Percentiles rank a stretch among this genome's conserved stretches.
Conservation (phyloP, 2,329 filamentous ascomycete species). For the Monosporascus sp. region DNA sequence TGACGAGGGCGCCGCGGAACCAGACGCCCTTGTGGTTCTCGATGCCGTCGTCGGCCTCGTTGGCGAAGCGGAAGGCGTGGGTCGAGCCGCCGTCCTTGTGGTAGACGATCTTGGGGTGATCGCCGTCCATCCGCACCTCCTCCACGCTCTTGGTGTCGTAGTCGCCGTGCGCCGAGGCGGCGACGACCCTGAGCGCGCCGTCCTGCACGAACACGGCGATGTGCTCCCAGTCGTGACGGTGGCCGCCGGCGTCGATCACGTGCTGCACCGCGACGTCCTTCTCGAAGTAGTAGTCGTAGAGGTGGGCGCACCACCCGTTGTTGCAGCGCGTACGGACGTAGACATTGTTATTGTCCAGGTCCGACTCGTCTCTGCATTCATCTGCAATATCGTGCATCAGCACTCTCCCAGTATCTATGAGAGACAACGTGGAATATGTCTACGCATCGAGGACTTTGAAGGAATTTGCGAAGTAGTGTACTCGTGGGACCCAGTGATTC, state of each 20-base stretch:
- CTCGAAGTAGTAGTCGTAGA: slow-evolving; percentile 38
- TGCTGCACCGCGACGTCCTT: slow-evolving; percentile 26
- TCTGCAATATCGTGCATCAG: background rate
- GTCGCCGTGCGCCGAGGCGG: slow-evolving; percentile 11
- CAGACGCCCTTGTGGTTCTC: slow-evolving; percentile 14
- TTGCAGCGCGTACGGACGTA: slow-evolving; percentile 35
- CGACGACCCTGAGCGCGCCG: slow-evolving; percentile 6
- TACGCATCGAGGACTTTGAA: no score
- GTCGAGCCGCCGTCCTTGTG: slow-evolving; percentile 14
- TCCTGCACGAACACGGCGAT: slow-evolving; percentile 12
- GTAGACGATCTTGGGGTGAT: slow-evolving; percentile 15
- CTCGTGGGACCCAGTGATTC: no score
- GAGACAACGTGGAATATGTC: no score
- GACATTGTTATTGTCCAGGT: slow-evolving; percentile 31
- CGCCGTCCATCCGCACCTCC: slow-evolving; percentile 9
- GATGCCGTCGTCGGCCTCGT: slow-evolving; percentile 8
- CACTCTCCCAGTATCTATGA: no score
- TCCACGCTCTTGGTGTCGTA: slow-evolving; percentile 5
- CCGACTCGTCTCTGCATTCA: slow-evolving; percentile 21
- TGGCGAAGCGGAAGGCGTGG: slow-evolving; percentile 12
- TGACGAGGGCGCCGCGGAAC: slow-evolving; percentile 6
- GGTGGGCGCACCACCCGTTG: slow-evolving; percentile 32
- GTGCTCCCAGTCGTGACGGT: slow-evolving; percentile 26
- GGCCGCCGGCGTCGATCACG: slow-evolving; percentile 20
- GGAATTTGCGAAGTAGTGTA: no score